phyloP scores from a whole-genome alignment of 805 yeast genomes.

The Candida chauliodis region DNA sequence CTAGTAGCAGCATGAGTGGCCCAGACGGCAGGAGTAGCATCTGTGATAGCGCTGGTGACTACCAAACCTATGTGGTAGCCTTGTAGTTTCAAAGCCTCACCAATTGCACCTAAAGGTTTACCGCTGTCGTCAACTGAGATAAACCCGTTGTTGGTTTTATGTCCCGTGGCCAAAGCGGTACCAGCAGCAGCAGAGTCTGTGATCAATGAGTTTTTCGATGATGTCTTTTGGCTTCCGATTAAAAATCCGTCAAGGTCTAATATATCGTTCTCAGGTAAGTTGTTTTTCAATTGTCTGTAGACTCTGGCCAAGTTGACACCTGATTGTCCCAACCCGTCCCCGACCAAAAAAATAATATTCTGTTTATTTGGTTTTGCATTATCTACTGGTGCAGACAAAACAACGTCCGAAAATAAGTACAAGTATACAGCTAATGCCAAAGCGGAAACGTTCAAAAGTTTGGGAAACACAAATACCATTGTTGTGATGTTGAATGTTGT shows the following conservation, averaged over 20 bases:
- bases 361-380: slow-evolving; percentile 39
- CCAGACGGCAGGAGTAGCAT: slow-evolving; percentile 92
- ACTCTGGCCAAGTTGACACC: slow-evolving; percentile 75
- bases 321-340: slow-evolving; percentile 94
- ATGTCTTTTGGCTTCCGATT: slow-evolving; percentile 80
- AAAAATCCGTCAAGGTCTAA: slow-evolving; percentile 63
- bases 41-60: slow-evolving; percentile 87
- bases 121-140: slow-evolving; percentile 72
- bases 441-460: slow-evolving; percentile 5
- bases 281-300: slow-evolving; percentile 59
- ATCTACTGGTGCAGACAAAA: slow-evolving; percentile 10
- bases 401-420: slow-evolving; percentile 6
- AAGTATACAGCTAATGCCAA: slow-evolving; percentile 8
- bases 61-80: slow-evolving; percentile 86
- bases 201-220: slow-evolving; percentile 72
- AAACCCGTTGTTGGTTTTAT: slow-evolving; percentile 83
- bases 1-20: slow-evolving; percentile 73
- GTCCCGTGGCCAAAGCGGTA: slow-evolving; percentile 82
- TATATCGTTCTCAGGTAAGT: slow-evolving; percentile 51
- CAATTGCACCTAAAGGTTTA: slow-evolving; percentile 77
- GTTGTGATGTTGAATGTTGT: not conserved
- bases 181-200: slow-evolving; percentile 98
- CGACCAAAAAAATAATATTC: slow-evolving; percentile 80
- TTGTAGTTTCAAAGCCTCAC: slow-evolving; percentile 79
- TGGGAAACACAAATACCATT: slow-evolving; percentile 9